phyloP scores from a whole-genome alignment of 805 yeast species.

The Huiozyma naganishii region DNA sequence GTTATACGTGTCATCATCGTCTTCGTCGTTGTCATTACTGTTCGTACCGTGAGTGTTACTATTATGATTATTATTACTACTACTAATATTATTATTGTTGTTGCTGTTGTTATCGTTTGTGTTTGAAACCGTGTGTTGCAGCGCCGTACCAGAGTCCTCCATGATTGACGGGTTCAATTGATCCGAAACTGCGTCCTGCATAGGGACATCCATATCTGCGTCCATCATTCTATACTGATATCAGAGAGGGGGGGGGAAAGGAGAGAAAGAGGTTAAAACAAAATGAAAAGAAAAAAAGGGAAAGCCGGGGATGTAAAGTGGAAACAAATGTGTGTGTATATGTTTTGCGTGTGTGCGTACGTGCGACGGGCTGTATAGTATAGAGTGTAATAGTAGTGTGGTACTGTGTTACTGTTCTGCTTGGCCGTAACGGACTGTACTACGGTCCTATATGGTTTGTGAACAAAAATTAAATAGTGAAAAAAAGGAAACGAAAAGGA shows the following conservation, averaged over 20 bases:
- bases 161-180: constrained; percentile 29
- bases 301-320: too few species aligned
- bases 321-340: neutral
- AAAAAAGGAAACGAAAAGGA: too few species aligned
- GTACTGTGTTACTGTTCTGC: neutral
- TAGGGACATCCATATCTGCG: constrained; percentile 69
- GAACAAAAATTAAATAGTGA: too few species aligned
- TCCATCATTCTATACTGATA: constrained; percentile 37
- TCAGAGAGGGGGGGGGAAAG: neutral
- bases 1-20: constrained; percentile 17
- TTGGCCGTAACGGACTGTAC: neutral
- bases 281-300: too few species aligned
- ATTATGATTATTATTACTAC: neutral
- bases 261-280: too few species aligned
- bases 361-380: neutral
- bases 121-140: neutral
- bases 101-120: constrained; percentile 3
- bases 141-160: constrained; percentile 10
- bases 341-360: neutral
- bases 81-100: neutral
- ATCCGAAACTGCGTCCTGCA: constrained; percentile 58
- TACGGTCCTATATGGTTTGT: too few species aligned
- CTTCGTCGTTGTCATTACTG: constrained; percentile 17
- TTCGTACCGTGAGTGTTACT: neutral
- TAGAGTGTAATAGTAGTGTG: neutral